Base-by-base conservation (phyloP, 495 filamentous ascomycete species). In the Aspergillus indologenus region DNA sequence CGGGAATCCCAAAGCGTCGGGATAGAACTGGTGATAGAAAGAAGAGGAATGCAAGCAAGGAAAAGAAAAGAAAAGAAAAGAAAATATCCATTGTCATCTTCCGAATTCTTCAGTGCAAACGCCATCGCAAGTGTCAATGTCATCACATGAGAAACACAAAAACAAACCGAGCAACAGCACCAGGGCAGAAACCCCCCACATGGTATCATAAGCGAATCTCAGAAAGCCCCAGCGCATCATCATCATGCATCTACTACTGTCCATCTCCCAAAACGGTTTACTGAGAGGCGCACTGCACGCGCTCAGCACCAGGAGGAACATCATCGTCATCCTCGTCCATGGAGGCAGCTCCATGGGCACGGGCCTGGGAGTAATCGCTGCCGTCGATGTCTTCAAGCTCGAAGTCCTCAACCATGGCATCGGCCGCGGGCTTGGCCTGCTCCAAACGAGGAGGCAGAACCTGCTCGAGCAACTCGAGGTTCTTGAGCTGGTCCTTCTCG, bases 211-310 rank as follows among this genome's bases (percentile, higher is more conserved):
- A 75, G 69, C 63, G 65, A 74, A 67, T 67, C 70, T 71, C 69
- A 65, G 72, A 57, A 74, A 47, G 60, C 69, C 66, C 68, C 52
- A 60, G 60, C 63, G 61, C 60, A 53, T 58, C 62, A 59, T 59
- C 48, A 56, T 40, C 34, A 40, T 3, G 26, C 53, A 55, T 63
- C 60, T 58, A 56, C 45, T 51, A 34, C 54, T 14, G 14, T 58
- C 49, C 51, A 59, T 51, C 31, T 53, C 43, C 53, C 34, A 62
- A 57, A 14, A 54, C 2, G 12, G 34, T 62, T 87, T 96, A 99
- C 84, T 98, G 94, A 7, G 90, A 94, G 61, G 94, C 95, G 73
- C 94, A 99, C 81, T 98, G 94, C 65, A 99, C 92, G 44, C 95
- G 83, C 79, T 99, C 94, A 45, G 84, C 91, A 61, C 90, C 90